Percentiles rank a stretch among this genome's conserved stretches.
Evolutionary conservation across 345 rosid species (phyloP).

Genomic region (Heritiera littoralis): DNA sequence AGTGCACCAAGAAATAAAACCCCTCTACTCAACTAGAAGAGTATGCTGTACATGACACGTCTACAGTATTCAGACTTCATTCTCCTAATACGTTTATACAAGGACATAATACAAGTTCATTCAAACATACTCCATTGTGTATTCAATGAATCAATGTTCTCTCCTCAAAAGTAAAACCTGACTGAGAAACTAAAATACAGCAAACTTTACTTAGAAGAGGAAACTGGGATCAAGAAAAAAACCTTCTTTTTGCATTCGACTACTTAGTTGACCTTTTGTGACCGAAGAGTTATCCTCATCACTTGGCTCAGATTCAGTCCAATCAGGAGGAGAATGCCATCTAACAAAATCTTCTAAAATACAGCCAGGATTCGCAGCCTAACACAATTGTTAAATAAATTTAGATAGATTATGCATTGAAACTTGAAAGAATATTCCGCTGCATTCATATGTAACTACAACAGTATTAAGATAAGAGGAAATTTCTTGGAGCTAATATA

Average conservation of each 20-base stretch:
- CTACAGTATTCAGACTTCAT: not conserved
- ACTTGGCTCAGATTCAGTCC: constrained; percentile 63
- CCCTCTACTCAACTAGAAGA: not conserved
- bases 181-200: constrained; percentile 1
- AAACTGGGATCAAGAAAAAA: constrained; percentile 14
- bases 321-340: constrained; percentile 99
- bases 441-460: constrained; percentile 1
- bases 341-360: constrained; percentile 96
- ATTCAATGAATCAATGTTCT: not conserved
- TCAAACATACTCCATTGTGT: not conserved
- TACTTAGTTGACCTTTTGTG: constrained; percentile 78
- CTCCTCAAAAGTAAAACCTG: not conserved
- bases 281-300: constrained; percentile 51
- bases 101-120: constrained; percentile 3
- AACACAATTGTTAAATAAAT: constrained; percentile 7
- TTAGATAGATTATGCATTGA: not conserved
- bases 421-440: not conserved
- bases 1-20: not conserved
- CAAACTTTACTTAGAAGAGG: constrained; percentile 14
- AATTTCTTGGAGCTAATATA: constrained; percentile 9
- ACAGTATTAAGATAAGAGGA: constrained; percentile 14
- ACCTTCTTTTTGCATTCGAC: constrained; percentile 99
- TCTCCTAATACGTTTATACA: not conserved
- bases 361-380: constrained; percentile 99
- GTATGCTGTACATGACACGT: not conserved